Percentiles rank a stretch among this genome's conserved stretches.
phyloP scores from a whole-genome alignment of 2,329 filamentous ascomycete genomes.

The Scleromitrula shiraiana region DNA sequence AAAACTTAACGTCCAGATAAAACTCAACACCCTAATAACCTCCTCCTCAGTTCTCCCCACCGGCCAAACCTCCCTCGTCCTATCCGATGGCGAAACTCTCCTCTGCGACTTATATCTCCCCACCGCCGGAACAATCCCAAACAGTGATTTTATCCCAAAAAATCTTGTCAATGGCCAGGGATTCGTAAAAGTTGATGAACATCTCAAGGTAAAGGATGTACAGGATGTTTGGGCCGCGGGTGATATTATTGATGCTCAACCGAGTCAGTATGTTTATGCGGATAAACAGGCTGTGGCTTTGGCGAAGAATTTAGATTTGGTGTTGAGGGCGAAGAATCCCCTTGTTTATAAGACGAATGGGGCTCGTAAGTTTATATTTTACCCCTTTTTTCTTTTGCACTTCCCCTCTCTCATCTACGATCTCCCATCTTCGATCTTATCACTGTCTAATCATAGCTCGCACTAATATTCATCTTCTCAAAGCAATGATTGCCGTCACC shows the following conservation, averaged over 20 bases:
- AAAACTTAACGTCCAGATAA: slow-evolving; percentile 44
- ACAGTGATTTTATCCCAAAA: slow-evolving; percentile 44
- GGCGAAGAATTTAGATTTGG: slow-evolving; percentile 23
- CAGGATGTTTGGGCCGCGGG: slow-evolving; percentile 27
- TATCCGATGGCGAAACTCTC: slow-evolving; percentile 40
- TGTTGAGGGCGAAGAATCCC: slow-evolving; percentile 18
- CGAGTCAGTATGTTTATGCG: slow-evolving; percentile 18
- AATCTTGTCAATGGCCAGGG: slow-evolving; percentile 37
- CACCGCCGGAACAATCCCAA: slow-evolving; percentile 47
- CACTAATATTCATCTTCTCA: background rate
- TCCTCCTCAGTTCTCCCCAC: slow-evolving; percentile 29
- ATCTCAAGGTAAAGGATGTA: slow-evolving; percentile 38
- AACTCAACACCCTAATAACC: slow-evolving; percentile 35
- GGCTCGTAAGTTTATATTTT: slow-evolving; percentile 13
- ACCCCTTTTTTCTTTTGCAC: background rate
- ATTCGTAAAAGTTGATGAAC: slow-evolving; percentile 43
- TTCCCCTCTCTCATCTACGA: background rate
- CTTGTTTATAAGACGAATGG: slow-evolving; percentile 19
- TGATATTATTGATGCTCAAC: slow-evolving; percentile 21
- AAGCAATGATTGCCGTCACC: slow-evolving; percentile 21
- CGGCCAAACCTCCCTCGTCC: slow-evolving; percentile 41
- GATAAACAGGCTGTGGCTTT: slow-evolving; percentile 17
- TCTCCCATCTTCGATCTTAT: too few relatives aligned
- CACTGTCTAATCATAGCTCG: background rate
- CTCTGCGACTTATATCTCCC: slow-evolving; percentile 49